Conservation (phyloP, 2,329 filamentous ascomycete species). For the Aspergillus udagawae region DNA sequence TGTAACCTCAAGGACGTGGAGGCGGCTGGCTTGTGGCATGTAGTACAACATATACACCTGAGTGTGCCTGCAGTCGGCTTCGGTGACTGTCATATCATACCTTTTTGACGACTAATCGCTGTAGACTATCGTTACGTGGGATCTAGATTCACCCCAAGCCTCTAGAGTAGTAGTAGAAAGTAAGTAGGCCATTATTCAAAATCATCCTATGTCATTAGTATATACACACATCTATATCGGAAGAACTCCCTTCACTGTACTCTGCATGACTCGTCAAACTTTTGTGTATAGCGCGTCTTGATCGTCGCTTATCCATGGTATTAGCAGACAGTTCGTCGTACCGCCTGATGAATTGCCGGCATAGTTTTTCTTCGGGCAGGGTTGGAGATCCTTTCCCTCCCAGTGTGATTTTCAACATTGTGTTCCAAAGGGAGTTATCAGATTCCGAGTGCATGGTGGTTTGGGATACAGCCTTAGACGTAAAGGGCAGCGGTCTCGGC, state of each 20-base stretch:
- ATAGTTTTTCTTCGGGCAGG: not conserved
- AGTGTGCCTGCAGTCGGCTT: too few relatives aligned
- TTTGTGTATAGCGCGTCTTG: not conserved
- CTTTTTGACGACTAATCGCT: too few relatives aligned
- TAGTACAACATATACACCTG: not conserved
- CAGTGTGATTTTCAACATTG: not conserved
- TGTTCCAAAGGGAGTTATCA: not conserved
- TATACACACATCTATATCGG: conserved; percentile 1
- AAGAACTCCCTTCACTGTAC: not conserved
- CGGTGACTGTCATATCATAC: too few relatives aligned
- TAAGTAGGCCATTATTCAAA: not conserved
- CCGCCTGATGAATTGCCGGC: not conserved
- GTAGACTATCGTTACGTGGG: too few relatives aligned
- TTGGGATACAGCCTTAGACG: conserved; percentile 25
- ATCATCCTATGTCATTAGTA: conserved; percentile 6
- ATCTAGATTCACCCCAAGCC: too few relatives aligned
- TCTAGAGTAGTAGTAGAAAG: not conserved
- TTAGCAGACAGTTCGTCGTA: not conserved
- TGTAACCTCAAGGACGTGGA: not conserved
- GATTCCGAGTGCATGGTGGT: not conserved
- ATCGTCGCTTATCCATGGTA: not conserved
- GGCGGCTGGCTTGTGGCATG: not conserved
- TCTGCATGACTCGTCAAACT: not conserved
- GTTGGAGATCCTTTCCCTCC: not conserved
- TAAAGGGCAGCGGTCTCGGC: conserved; percentile 38